phyloP scores from a whole-genome alignment of 495 filamentous ascomycete genomes.

The Aspergillus asperescens region DNA sequence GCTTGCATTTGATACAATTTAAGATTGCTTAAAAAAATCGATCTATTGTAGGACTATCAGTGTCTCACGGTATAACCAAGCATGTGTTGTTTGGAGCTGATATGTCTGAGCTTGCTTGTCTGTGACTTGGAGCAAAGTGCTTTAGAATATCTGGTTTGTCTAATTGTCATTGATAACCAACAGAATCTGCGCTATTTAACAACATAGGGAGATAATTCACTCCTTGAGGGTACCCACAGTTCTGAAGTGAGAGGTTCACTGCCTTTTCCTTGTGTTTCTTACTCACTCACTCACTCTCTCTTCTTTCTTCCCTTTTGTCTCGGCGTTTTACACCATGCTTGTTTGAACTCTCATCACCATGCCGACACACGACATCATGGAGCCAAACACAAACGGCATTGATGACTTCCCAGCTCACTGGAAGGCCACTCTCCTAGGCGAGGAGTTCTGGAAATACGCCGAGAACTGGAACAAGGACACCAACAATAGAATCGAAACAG shows the following conservation, averaged over 20 bases:
- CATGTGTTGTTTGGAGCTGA: too few relatives aligned
- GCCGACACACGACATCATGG: not conserved
- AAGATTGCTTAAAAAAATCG: too few relatives aligned
- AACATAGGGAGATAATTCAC: not conserved
- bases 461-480: constrained; percentile 16
- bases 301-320: not conserved
- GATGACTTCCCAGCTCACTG: constrained; percentile 28
- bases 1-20: too few relatives aligned
- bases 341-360: not conserved
- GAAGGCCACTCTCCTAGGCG: constrained; percentile 27
- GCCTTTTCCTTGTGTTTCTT: not conserved
- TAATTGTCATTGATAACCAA: not conserved
- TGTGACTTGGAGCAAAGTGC: too few relatives aligned
- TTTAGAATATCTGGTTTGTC: too few relatives aligned
- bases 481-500: constrained; percentile 17
- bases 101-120: too few relatives aligned
- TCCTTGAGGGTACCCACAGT: not conserved
- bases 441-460: constrained; percentile 30
- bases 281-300: not conserved
- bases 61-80: too few relatives aligned
- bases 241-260: not conserved
- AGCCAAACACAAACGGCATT: constrained; percentile 14
- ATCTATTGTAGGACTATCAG: too few relatives aligned
- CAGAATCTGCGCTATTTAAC: not conserved
- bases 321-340: not conserved